Evolutionary conservation across 2,329 filamentous ascomycete species (phyloP).

Genomic region (Venturia asperata): DNA sequence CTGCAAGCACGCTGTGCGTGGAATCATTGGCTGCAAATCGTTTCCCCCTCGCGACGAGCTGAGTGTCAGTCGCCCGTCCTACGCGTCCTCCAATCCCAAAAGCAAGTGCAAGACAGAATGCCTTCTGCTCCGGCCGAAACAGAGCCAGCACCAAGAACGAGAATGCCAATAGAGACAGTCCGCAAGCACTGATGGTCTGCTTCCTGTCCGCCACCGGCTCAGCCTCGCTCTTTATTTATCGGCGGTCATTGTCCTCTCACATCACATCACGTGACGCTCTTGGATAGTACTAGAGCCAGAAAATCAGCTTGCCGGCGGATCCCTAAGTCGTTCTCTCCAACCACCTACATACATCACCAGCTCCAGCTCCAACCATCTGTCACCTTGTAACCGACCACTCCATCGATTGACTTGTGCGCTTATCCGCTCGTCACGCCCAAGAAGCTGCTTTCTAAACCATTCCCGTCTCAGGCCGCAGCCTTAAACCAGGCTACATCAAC

Average conservation of each 20-base stretch:
- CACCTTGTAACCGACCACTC: background rate
- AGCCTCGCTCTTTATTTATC: slow-evolving; percentile 11
- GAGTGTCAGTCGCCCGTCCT: background rate
- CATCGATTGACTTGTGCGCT: slow-evolving; percentile 20
- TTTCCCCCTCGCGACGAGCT: background rate
- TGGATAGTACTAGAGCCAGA: background rate
- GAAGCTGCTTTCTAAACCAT: slow-evolving; percentile 1
- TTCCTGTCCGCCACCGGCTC: background rate
- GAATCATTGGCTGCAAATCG: background rate
- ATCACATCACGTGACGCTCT: background rate
- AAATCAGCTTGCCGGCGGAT: background rate
- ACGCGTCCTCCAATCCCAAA: background rate
- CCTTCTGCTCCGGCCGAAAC: background rate
- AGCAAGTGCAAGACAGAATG: background rate
- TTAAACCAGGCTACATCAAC: slow-evolving; percentile 24
- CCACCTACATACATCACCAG: slow-evolving; percentile 14
- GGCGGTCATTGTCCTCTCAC: background rate
- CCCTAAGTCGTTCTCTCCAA: background rate
- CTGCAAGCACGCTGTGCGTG: background rate
- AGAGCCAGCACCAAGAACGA: background rate
- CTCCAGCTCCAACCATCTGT: background rate
- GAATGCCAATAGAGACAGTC: background rate
- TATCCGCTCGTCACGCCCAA: slow-evolving; percentile 25
- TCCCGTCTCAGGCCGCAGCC: slow-evolving; percentile 21
- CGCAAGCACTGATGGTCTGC: background rate